These are phyloP conservation scores for Zalaria obscura DNA, from an alignment of 2,329 filamentous ascomycete species.

Conservation along the genomic window DNA sequence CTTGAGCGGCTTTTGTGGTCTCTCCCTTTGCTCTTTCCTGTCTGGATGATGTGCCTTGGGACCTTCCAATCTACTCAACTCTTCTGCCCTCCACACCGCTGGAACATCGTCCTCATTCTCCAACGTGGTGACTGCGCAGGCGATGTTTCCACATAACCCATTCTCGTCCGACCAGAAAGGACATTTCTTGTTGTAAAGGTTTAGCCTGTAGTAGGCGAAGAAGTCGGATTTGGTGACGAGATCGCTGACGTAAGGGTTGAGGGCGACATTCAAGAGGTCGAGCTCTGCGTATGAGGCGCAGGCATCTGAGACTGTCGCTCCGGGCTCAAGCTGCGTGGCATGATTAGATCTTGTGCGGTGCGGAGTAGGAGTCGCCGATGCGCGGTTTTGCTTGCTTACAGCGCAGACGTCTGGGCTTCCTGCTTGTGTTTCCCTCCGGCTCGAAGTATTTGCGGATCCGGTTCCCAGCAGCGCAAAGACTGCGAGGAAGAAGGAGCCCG, in stretches of 20 bases:
- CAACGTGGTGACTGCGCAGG: slow-evolving; percentile 86
- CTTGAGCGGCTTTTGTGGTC: slow-evolving; percentile 59
- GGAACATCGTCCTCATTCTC: slow-evolving; percentile 94
- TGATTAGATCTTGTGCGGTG: slow-evolving; percentile 9
- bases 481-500: slow-evolving; percentile 41
- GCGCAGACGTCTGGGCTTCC: slow-evolving; percentile 36
- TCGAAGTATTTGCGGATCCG: slow-evolving; percentile 24
- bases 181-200: slow-evolving; percentile 86
- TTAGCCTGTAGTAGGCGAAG: slow-evolving; percentile 93
- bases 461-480: slow-evolving; percentile 43
- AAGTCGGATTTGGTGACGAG: slow-evolving; percentile 86
- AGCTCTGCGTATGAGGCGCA: slow-evolving; percentile 89
- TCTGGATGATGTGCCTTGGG: slow-evolving; percentile 83
- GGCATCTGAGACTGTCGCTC: slow-evolving; percentile 80
- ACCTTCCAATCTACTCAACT: slow-evolving; percentile 83
- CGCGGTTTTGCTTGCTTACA: slow-evolving; percentile 28
- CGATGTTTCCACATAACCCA: slow-evolving; percentile 93
- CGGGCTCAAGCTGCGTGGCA: slow-evolving; percentile 61
- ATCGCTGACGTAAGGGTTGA: slow-evolving; percentile 64
- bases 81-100: slow-evolving; percentile 76
- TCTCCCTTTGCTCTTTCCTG: slow-evolving; percentile 55
- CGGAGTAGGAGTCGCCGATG: slow-evolving; percentile 15
- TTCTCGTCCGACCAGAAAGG: slow-evolving; percentile 92
- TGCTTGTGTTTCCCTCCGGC: slow-evolving; percentile 19
- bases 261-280: slow-evolving; percentile 63